Evolutionary conservation across 371 early-diverging fungal species (phyloP).

Genomic region (Rhizopus microsporus): DNA sequence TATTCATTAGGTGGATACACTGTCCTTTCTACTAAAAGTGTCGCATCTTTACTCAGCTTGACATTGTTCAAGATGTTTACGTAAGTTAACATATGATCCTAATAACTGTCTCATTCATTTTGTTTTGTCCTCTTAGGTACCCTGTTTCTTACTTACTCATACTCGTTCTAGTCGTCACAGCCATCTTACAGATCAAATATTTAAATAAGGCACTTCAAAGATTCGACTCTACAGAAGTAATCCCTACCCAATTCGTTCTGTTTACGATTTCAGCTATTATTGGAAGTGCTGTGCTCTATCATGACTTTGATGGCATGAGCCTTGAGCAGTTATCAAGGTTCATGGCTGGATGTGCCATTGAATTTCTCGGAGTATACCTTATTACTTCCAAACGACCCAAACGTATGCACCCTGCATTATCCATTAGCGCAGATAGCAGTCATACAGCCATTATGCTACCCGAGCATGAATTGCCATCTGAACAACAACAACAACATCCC

Average conservation of each 20-base stretch:
- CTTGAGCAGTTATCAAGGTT: slow-evolving; percentile 55
- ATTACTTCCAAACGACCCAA: slow-evolving; percentile 63
- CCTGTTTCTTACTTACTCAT: slow-evolving; percentile 68
- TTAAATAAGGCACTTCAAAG: slow-evolving; percentile 71
- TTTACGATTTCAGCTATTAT: slow-evolving; percentile 78
- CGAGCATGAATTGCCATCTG: slow-evolving; percentile 10
- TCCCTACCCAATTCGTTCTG: slow-evolving; percentile 80
- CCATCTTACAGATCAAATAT: slow-evolving; percentile 72
- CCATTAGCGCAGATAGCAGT: slow-evolving; percentile 26
- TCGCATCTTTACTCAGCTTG: slow-evolving; percentile 68
- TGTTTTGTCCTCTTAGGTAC: slow-evolving; percentile 30
- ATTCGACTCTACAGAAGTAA: slow-evolving; percentile 77
- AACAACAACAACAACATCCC: not conserved
- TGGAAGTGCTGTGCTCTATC: slow-evolving; percentile 72
- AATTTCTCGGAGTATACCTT: slow-evolving; percentile 72
- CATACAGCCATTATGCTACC: slow-evolving; percentile 16
- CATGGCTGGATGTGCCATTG: slow-evolving; percentile 60
- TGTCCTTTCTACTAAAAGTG: slow-evolving; percentile 74
- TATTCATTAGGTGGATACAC: slow-evolving; percentile 70
- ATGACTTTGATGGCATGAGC: slow-evolving; percentile 69
- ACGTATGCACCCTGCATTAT: slow-evolving; percentile 14
- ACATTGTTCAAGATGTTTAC: slow-evolving; percentile 67
- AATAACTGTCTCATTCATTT: not conserved
- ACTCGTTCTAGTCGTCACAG: slow-evolving; percentile 63
- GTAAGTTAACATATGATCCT: slow-evolving; percentile 26